Evolutionary conservation across 768 basidiomycete species (phyloP), one percentile per base, ranked within the genome.

Genomic region (Leccinum incarnatum): DNA sequence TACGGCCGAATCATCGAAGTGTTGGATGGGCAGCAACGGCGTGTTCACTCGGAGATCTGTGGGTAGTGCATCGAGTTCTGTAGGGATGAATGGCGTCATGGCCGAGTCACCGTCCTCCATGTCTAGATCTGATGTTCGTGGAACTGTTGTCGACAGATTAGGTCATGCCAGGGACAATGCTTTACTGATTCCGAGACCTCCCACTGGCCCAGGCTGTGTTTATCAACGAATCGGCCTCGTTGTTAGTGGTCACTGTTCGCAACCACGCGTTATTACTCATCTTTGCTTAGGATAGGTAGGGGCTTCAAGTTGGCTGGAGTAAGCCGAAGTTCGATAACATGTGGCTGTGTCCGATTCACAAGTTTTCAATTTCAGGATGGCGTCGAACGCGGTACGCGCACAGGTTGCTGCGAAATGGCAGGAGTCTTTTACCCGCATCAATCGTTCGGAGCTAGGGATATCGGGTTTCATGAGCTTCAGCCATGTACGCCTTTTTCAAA

Each of bases 321-420:
- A 25, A 27, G 25, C 15, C 25, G 25, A 48, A 25, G 25, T 17
- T 27, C 27, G 17, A 51, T n/a, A 25, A 12, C 25, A n/a, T 32
- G 70, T 72, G 66, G 70, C 68, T 68, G 63, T 70, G 60, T 29
- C 12, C 7, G 0, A 8, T n/a, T 32, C 21, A 23, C 46, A 12
- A n/a, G 12, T 12, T 25, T 19, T 54, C 29, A 45, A 19, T 25
- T 19, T 54, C 29, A 45, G 42, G 46, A 12, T 85, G 86, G 80
- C 82, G 17, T 84, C 84, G 5, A 78, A 82, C 57, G 86, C 85
- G 25, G 74, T 88, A n/a, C 80, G 81, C 49, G 78, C 81, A 1
- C 86, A 88, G 67, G 84, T 88, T 9, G 80, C 83, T 17, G 75
- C 85, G 3, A 87, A 87, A 75, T 89, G 88, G 87, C 84, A 87